These are phyloP conservation scores for Rhizoclosmatium globosum DNA, from an alignment of 192 early-diverging fungal species.

Conservation along the genomic window DNA sequence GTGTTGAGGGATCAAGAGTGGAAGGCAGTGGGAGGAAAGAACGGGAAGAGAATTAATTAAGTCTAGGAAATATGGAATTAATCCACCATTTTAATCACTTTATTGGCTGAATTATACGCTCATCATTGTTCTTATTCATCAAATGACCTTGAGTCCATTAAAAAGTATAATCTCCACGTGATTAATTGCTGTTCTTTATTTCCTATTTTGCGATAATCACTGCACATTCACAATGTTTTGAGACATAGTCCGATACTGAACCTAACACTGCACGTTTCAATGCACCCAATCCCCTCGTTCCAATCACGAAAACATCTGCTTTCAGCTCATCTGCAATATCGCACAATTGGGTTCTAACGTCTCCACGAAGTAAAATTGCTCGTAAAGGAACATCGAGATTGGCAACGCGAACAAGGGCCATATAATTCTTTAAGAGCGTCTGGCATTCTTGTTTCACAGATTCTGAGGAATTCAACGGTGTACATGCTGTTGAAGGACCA, in stretches of 20 bases:
- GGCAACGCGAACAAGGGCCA: not conserved
- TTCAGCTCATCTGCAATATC: conserved; percentile 59
- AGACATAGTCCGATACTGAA: conserved; percentile 50
- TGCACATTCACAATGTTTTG: conserved; percentile 24
- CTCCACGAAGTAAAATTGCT: conserved; percentile 51
- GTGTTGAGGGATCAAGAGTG: conserved; percentile 59
- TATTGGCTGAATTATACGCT: too few relatives aligned
- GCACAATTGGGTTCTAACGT: conserved; percentile 64
- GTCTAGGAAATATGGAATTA: not conserved
- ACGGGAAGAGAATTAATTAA: conserved; percentile 8
- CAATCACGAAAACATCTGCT: conserved; percentile 64
- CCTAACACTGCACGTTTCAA: conserved; percentile 31
- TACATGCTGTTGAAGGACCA: not conserved
- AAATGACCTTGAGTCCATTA: too few relatives aligned
- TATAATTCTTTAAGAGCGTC: not conserved
- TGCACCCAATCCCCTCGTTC: conserved; percentile 62
- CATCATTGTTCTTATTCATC: too few relatives aligned
- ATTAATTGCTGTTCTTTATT: too few relatives aligned
- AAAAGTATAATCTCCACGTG: too few relatives aligned
- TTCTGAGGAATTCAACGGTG: not conserved
- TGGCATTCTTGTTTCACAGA: not conserved
- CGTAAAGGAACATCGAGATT: conserved; percentile 11
- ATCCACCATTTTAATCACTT: too few relatives aligned
- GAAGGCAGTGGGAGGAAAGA: conserved; percentile 40
- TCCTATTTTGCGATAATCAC: not conserved